Evolutionary conservation across 2,329 filamentous ascomycete species (phyloP).

Genomic region (Ceratocystis papillata): DNA sequence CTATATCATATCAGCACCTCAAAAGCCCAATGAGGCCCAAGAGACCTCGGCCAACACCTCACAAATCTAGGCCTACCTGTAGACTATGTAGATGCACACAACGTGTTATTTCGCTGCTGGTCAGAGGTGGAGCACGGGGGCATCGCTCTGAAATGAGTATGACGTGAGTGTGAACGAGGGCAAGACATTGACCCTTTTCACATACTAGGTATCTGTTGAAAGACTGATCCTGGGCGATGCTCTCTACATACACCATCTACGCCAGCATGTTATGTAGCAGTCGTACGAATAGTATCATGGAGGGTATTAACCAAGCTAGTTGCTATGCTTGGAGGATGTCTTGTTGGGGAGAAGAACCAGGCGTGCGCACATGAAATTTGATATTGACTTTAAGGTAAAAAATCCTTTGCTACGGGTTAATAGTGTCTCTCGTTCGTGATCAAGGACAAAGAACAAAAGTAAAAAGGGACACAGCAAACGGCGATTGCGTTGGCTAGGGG

Average conservation of each 20-base stretch:
- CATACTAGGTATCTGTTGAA: background rate
- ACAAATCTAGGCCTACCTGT: background rate
- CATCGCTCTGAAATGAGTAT: background rate
- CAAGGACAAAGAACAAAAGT: background rate
- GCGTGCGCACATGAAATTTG: background rate
- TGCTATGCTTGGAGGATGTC: too few relatives aligned
- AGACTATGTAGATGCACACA: background rate
- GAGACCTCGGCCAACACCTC: too few relatives aligned
- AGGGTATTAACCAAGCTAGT: background rate
- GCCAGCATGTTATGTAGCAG: background rate
- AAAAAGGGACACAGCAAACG: too few relatives aligned
- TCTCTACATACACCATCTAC: background rate
- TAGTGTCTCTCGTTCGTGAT: background rate
- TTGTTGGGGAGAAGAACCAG: background rate
- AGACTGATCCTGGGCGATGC: background rate
- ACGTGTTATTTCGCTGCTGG: background rate
- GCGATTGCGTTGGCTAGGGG: background rate
- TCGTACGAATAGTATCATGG: background rate
- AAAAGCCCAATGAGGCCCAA: too few relatives aligned
- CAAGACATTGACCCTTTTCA: background rate
- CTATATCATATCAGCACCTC: background rate
- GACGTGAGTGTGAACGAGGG: background rate
- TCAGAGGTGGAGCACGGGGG: background rate
- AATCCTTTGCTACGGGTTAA: background rate
- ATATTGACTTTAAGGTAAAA: slow-evolving; percentile 1